phyloP scores from a whole-genome alignment of 140 eudicot species.

The Bidens hawaiensis region DNA sequence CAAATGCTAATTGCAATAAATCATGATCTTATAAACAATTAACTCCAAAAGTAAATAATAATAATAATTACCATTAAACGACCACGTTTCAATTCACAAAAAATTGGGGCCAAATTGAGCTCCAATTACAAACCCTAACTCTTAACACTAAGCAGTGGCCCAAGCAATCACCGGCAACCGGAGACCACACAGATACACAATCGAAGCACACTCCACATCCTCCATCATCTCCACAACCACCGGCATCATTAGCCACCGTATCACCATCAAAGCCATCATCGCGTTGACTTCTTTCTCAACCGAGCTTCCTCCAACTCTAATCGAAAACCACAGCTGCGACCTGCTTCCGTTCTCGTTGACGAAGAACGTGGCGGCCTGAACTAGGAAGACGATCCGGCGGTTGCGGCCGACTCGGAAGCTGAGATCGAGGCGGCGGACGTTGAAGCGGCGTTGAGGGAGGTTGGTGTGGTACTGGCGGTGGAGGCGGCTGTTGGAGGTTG shows the following conservation, averaged over 20 bases:
- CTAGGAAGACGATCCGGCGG: conserved; percentile 24
- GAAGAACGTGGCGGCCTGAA: conserved; percentile 22
- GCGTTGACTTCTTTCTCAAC: conserved; percentile 30
- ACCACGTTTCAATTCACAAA: too few relatives aligned
- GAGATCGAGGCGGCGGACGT: conserved; percentile 22
- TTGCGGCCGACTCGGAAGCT: conserved; percentile 26
- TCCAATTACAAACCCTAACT: conserved; percentile 9
- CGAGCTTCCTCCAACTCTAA: conserved; percentile 24
- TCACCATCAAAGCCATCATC: conserved; percentile 19
- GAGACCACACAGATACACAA: conserved; percentile 22
- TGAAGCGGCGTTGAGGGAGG: conserved; percentile 28
- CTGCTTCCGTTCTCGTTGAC: conserved; percentile 20
- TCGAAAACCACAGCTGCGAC: conserved; percentile 27
- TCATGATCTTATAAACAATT: too few relatives aligned
- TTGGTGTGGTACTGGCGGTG: conserved; percentile 29
- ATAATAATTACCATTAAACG: too few relatives aligned
- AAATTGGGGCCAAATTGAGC: neutral
- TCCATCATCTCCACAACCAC: conserved; percentile 16
- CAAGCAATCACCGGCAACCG: conserved; percentile 24
- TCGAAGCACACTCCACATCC: conserved; percentile 22
- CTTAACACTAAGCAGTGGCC: conserved; percentile 17
- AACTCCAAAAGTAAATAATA: too few relatives aligned
- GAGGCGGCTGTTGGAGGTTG: conserved; percentile 12
- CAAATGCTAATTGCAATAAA: neutral
- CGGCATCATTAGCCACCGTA: conserved; percentile 27